Percentiles rank a stretch among this genome's conserved stretches.
Evolutionary conservation across 169 alveolate species (phyloP).

Genomic region (Neospora caninum): DNA sequence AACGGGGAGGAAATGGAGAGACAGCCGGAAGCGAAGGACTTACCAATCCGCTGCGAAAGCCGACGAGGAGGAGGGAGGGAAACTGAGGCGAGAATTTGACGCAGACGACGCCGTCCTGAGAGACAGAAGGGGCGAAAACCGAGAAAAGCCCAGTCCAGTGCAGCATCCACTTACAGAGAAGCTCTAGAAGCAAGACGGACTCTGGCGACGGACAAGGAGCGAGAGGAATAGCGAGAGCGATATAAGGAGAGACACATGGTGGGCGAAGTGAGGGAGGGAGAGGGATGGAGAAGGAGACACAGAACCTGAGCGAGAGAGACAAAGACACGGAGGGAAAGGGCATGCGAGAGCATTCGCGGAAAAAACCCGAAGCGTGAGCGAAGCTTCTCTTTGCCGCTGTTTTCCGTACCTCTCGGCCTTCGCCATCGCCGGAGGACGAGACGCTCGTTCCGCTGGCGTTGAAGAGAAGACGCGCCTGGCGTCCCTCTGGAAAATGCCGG

Average conservation of each 20-base stretch:
- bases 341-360: not conserved
- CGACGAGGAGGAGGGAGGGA: conserved; percentile 26
- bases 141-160: too few relatives aligned
- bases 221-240: too few relatives aligned
- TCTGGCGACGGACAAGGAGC: too few relatives aligned
- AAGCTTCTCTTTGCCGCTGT: not conserved
- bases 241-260: too few relatives aligned
- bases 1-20: not conserved
- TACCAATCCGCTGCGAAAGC: conserved; percentile 12
- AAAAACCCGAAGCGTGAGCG: not conserved
- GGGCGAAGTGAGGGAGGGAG: too few relatives aligned
- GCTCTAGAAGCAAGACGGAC: too few relatives aligned
- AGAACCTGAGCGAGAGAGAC: not conserved
- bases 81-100: conserved; percentile 1
- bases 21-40: not conserved
- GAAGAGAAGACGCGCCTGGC: conserved; percentile 15
- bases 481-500: not conserved
- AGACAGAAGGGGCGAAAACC: not conserved
- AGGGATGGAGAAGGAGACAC: too few relatives aligned
- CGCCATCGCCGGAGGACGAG: not conserved
- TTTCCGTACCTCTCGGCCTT: not conserved
- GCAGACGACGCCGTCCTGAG: conserved; percentile 35
- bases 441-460: not conserved
- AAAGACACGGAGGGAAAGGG: not conserved
- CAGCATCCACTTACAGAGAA: not conserved